Conservation (phyloP, 176 grass and related monocot species). For the Ampelocalamus luodianensis region DNA sequence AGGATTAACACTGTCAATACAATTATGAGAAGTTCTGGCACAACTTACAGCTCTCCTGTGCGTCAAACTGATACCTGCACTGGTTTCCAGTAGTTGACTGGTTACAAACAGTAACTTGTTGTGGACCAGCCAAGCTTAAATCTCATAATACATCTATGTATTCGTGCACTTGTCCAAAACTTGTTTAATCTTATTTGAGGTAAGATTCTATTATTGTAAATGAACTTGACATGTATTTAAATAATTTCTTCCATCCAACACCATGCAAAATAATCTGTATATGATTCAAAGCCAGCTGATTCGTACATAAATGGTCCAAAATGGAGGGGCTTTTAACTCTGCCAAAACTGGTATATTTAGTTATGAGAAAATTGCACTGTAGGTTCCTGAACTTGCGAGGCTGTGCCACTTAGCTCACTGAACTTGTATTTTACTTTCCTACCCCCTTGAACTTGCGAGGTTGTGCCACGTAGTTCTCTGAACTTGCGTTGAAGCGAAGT, state of each 20-base stretch:
- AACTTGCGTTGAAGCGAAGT: too few relatives aligned
- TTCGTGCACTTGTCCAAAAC: not conserved
- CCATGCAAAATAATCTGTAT: not conserved
- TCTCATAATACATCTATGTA: not conserved
- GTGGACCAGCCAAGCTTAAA: not conserved
- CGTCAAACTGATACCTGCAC: conserved; percentile 15
- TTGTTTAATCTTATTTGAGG: not conserved
- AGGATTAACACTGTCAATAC: conserved; percentile 13
- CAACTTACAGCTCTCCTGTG: not conserved
- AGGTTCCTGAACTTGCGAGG: too few relatives aligned
- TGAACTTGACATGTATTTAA: not conserved
- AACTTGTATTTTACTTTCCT: too few relatives aligned
- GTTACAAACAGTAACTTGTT: not conserved
- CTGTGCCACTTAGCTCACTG: too few relatives aligned
- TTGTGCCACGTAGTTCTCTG: too few relatives aligned
- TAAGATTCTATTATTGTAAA: not conserved
- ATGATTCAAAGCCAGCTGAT: not conserved
- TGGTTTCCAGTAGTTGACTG: not conserved
- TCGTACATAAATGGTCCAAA: not conserved
- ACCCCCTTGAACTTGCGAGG: too few relatives aligned
- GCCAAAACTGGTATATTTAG: not conserved
- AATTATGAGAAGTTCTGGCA: not conserved
- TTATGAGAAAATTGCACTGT: not conserved
- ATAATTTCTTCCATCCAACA: not conserved
- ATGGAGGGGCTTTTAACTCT: not conserved